Evolutionary conservation across 306 rosid species (phyloP).

Genomic region (Dalbergia cultrata): DNA sequence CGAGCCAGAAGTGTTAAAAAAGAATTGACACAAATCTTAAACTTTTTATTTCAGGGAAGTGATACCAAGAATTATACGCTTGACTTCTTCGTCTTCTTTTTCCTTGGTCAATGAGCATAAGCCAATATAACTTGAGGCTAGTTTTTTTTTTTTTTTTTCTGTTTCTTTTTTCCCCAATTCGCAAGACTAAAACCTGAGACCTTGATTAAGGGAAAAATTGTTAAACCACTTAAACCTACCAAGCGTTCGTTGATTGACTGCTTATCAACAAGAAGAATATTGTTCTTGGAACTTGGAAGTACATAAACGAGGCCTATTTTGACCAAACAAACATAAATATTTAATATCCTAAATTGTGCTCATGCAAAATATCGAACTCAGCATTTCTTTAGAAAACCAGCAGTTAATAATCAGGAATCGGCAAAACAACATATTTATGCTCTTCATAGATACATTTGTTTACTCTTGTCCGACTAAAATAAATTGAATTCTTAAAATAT

Average conservation of each 20-base stretch:
- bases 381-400: slow-evolving; percentile 10
- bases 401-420: slow-evolving; percentile 13
- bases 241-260: no score
- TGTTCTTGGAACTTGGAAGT: neutral
- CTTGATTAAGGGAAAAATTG: no score
- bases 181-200: no score
- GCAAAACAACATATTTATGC: neutral
- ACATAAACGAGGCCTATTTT: slow-evolving; percentile 12
- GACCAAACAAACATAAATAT: slow-evolving; percentile 1
- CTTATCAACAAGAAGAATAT: slow-evolving; percentile 3
- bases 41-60: no score
- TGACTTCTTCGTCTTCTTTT: no score
- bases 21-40: neutral
- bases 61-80: no score
- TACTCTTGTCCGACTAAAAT: neutral
- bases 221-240: no score
- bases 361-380: slow-evolving; percentile 18
- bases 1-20: slow-evolving; percentile 5
- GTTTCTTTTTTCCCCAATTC: no score
- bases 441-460: slow-evolving; percentile 7
- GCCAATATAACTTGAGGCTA: no score
- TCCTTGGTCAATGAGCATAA: no score
- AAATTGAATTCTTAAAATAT: slow-evolving; percentile 28
- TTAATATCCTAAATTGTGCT: neutral
- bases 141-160: no score